Evolutionary conservation across 805 yeast genomes (phyloP).

Genomic region (Metschnikowia noctiluminum): DNA sequence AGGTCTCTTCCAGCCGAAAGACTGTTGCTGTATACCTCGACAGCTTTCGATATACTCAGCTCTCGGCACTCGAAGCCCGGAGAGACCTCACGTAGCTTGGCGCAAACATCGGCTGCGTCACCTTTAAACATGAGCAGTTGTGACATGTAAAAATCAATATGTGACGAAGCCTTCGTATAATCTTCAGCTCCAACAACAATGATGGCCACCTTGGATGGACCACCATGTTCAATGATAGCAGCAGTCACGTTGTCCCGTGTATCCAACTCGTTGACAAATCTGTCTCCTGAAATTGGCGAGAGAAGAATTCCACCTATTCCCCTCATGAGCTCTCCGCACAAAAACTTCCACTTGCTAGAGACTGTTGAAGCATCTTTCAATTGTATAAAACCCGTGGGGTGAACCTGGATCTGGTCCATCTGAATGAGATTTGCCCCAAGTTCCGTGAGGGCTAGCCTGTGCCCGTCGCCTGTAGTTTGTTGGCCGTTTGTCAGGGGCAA

Average conservation of each 20-base stretch:
- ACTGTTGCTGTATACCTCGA: background rate
- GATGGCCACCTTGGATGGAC: constrained; percentile 18
- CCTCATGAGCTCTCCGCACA: constrained; percentile 59
- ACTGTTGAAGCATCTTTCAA: constrained; percentile 32
- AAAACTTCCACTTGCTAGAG: constrained; percentile 45
- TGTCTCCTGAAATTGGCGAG: constrained; percentile 40
- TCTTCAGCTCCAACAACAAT: constrained; percentile 41
- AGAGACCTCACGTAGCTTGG: constrained; percentile 8
- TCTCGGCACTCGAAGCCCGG: background rate
- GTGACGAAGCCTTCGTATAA: constrained; percentile 43
- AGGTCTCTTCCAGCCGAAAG: constrained; percentile 26
- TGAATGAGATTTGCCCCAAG: constrained; percentile 49
- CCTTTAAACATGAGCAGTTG: constrained; percentile 28
- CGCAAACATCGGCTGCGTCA: constrained; percentile 17
- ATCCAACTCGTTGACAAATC: constrained; percentile 53
- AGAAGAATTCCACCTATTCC: constrained; percentile 57
- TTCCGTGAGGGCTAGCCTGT: constrained; percentile 39
- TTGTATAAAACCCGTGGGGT: constrained; percentile 59
- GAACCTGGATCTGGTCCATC: constrained; percentile 59
- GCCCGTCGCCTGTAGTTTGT: constrained; percentile 60
- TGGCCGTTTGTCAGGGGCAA: constrained; percentile 57
- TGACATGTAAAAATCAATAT: constrained; percentile 48
- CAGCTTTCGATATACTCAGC: background rate
- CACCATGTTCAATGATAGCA: constrained; percentile 32
- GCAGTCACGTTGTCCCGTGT: constrained; percentile 53